phyloP scores from a whole-genome alignment of 495 filamentous ascomycete genomes.

The Penicillium flavigenum region DNA sequence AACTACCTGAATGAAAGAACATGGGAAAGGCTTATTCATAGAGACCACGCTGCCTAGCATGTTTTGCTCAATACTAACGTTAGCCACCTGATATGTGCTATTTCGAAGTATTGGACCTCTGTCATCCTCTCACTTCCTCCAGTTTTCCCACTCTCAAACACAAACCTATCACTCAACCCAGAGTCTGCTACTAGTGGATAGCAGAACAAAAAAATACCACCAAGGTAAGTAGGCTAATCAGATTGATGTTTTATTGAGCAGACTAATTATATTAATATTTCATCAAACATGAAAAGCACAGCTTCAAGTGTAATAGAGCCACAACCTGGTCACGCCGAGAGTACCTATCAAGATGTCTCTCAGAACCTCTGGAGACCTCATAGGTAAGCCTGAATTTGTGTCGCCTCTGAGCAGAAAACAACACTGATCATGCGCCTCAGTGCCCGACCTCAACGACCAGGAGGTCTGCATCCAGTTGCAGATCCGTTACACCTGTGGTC shows the following conservation, averaged over 20 bases:
- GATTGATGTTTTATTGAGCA: background rate
- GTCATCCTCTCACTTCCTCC: background rate
- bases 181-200: background rate
- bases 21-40: background rate
- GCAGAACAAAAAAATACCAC: background rate
- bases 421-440: background rate
- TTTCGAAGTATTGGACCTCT: background rate
- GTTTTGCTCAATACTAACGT: background rate
- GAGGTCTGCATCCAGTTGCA: constrained; percentile 19
- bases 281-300: background rate
- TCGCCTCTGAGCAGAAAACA: background rate
- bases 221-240: background rate
- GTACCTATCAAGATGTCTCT: background rate
- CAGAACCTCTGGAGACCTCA: background rate
- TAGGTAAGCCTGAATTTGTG: background rate
- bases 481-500: constrained; percentile 24
- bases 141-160: too few relatives aligned
- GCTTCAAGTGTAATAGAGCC: background rate
- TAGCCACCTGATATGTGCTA: background rate
- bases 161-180: background rate
- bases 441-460: constrained; percentile 1
- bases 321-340: background rate
- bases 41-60: background rate
- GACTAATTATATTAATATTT: background rate
- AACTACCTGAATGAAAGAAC: constrained; percentile 1